A percentile compares a stretch with the other conserved stretches of the same genome.
Evolutionary conservation across 129 eudicot species (phyloP).

Genomic region (Arctium minus): DNA sequence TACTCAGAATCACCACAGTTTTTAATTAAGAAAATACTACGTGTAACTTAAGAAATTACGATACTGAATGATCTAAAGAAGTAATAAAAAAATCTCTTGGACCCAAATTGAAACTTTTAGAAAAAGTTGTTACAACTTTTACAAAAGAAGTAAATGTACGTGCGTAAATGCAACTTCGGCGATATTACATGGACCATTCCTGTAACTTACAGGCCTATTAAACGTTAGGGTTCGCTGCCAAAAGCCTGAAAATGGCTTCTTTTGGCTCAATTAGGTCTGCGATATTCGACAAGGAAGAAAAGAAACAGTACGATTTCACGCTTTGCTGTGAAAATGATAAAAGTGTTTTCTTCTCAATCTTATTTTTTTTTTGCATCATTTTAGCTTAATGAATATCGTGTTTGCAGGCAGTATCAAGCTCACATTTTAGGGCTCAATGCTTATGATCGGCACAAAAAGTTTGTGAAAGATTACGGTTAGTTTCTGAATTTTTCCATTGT

Average conservation of each 20-base stretch:
- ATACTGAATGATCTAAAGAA: too few species aligned
- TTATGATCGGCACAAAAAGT: slow-evolving; percentile 88
- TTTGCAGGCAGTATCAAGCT: slow-evolving; percentile 86
- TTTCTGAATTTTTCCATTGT: not conserved
- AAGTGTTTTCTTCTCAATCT: not conserved
- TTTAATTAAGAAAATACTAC: too few species aligned
- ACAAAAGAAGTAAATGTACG: not conserved
- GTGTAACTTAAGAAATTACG: too few species aligned
- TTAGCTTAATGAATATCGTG: not conserved
- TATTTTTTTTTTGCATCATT: not conserved
- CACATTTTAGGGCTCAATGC: slow-evolving; percentile 93
- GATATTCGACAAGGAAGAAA: slow-evolving; percentile 63
- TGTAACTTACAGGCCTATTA: not conserved
- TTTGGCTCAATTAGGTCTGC: slow-evolving; percentile 65
- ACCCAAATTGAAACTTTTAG: not conserved
- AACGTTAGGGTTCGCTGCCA: slow-evolving; percentile 16
- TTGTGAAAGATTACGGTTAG: slow-evolving; percentile 80
- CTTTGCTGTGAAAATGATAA: not conserved
- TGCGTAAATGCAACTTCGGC: not conserved
- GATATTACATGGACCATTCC: not conserved
- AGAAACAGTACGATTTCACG: slow-evolving; percentile 56
- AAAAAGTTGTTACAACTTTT: not conserved
- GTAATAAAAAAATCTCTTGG: not conserved
- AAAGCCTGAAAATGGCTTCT: slow-evolving; percentile 52
- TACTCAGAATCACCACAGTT: too few species aligned